phyloP scores from a whole-genome alignment of 176 grass and related monocot genomes.

The Aechmea fasciata region DNA sequence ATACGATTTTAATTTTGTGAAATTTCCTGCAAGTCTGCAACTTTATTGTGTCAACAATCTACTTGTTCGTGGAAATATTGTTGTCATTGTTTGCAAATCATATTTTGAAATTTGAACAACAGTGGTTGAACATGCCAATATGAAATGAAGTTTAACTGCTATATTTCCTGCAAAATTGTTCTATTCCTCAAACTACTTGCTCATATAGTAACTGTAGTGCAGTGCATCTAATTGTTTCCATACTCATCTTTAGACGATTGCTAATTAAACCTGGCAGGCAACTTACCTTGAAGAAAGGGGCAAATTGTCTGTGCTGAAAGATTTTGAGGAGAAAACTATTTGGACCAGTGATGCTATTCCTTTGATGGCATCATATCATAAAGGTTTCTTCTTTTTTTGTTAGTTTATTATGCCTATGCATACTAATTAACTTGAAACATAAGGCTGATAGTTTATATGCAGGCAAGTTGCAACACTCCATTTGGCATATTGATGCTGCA shows the following conservation, averaged over 20 bases:
- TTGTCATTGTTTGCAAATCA: not conserved
- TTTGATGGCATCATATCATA: slow-evolving; percentile 90
- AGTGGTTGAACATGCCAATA: too few species aligned
- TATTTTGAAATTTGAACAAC: too few species aligned
- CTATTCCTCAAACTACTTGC: not conserved
- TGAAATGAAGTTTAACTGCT: too few species aligned
- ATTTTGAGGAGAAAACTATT: slow-evolving; percentile 89
- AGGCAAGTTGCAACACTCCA: slow-evolving; percentile 78
- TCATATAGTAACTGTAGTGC: not conserved
- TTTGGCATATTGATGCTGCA: slow-evolving; percentile 61
- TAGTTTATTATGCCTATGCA: slow-evolving; percentile 3
- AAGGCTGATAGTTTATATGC: slow-evolving; percentile 21
- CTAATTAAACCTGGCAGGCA: slow-evolving; percentile 42
- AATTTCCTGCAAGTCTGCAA: not conserved
- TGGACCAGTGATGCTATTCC: slow-evolving; percentile 86
- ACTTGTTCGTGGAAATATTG: not conserved
- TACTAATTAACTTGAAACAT: not conserved
- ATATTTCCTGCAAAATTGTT: too few species aligned
- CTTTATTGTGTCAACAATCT: not conserved
- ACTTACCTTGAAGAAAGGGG: slow-evolving; percentile 76
- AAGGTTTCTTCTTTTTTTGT: slow-evolving; percentile 38
- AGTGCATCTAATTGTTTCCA: not conserved
- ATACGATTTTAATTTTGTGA: not conserved
- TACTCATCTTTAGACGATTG: slow-evolving; percentile 1
- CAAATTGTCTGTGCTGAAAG: slow-evolving; percentile 65